Base-by-base conservation (phyloP, 2,329 filamentous ascomycete genomes). In the Fusarium siculi region DNA sequence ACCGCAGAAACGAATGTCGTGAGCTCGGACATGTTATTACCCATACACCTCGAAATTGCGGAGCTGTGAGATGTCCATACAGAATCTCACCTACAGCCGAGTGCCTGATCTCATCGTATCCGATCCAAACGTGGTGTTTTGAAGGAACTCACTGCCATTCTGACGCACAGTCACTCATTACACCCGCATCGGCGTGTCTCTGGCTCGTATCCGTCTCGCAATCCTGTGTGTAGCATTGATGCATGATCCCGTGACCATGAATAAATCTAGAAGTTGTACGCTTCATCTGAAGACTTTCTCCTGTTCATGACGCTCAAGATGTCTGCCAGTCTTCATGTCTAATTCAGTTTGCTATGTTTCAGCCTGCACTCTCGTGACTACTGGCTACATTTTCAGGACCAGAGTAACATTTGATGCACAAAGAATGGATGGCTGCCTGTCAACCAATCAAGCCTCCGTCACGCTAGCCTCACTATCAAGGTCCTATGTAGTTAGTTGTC, bases 401-500 rank as follows among this genome's bases (percentile, higher is more conserved):
- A 49, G 21, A 56, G 25, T n/a, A 56, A 30, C n/a, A 50, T 49
- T 30, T 30, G 36, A 40, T 14, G 25, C 36, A 19, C 40, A 30
- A 44, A 52, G 40, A 23, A 39, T 25, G 23, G 19, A 54, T 49
- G 46, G 46, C 57, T 47, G 34, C 21, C 46, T 50, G 39, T 34
- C 47, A 34, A 39, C 47, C 15, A 55, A 42, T 37, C 30, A 50
- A 59, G 37, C 28, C 23, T 58, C 49, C 55, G 50, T 56, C 28
- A 61, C 36, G 44, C 54, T 63, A 63, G 50, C 39, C 46, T 46
- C 25, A 37, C 40, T 43, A 39, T 66, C 21, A 23, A 61, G 44
- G 66, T 47, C 58, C 63, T 55, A 30, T 30, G 28, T 30, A 65
- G 68, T 49, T 43, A 68, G 71, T 53, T 47, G 71, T 64, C 73